These are phyloP conservation scores for Clohesyomyces aquaticus DNA, from an alignment of 495 filamentous ascomycete genomes.

Conservation along the genomic window DNA sequence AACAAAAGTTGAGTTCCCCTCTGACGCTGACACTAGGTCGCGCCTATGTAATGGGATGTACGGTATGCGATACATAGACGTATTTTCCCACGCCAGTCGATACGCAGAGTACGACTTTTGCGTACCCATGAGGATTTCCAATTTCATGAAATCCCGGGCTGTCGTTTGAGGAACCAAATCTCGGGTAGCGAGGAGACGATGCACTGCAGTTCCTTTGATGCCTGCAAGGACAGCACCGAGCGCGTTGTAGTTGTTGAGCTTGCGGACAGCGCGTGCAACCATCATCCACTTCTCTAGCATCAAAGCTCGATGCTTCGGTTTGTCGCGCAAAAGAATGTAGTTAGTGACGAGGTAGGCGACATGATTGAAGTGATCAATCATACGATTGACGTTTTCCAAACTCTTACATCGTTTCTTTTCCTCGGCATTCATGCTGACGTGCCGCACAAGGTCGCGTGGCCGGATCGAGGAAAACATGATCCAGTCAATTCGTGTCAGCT, in stretches of 20 bases:
- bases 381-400: conserved; percentile 84
- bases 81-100: conserved; percentile 94
- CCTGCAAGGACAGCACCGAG: conserved; percentile 91
- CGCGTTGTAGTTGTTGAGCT: conserved; percentile 95
- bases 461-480: conserved; percentile 94
- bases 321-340: conserved; percentile 89
- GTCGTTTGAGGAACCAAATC: conserved; percentile 70
- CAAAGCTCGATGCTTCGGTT: conserved; percentile 89
- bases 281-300: conserved; percentile 94
- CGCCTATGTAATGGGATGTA: conserved; percentile 90
- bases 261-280: conserved; percentile 71
- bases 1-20: conserved; percentile 88
- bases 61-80: conserved; percentile 83
- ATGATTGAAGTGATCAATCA: conserved; percentile 96
- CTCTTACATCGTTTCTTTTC: conserved; percentile 77
- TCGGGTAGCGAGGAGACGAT: conserved; percentile 81
- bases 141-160: conserved; percentile 81
- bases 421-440: conserved; percentile 75
- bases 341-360: conserved; percentile 88
- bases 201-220: conserved; percentile 84
- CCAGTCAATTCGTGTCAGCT: conserved; percentile 96
- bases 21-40: conserved; percentile 88
- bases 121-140: conserved; percentile 90
- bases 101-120: conserved; percentile 92
- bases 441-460: conserved; percentile 89